Evolutionary conservation across 768 basidiomycete genomes (phyloP).

Genomic region (Amanita thiersii): DNA sequence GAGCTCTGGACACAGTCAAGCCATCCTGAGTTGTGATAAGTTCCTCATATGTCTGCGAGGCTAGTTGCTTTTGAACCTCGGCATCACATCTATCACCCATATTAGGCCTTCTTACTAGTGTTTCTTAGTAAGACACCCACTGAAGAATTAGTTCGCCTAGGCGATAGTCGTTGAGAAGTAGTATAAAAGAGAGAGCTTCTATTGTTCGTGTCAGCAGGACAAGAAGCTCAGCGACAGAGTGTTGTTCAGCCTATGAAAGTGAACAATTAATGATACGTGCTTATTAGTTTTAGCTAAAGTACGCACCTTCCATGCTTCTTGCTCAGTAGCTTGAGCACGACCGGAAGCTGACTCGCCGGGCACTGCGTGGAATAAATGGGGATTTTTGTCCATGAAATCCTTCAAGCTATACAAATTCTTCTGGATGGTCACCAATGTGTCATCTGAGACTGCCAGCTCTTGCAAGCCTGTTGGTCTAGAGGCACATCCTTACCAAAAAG

Average conservation of each 20-base stretch:
- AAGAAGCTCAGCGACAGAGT: slow-evolving; percentile 70
- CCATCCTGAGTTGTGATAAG: slow-evolving; percentile 82
- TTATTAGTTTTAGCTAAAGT: background rate
- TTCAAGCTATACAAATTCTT: slow-evolving; percentile 73
- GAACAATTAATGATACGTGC: slow-evolving; percentile 9
- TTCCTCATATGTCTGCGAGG: slow-evolving; percentile 73
- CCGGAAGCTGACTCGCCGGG: slow-evolving; percentile 58
- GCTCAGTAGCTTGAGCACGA: slow-evolving; percentile 55
- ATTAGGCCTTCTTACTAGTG: no score
- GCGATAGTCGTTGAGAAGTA: slow-evolving; percentile 87
- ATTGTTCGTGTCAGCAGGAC: slow-evolving; percentile 76
- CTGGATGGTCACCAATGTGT: slow-evolving; percentile 59
- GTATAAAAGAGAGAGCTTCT: slow-evolving; percentile 89
- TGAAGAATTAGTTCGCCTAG: slow-evolving; percentile 77
- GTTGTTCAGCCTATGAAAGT: slow-evolving; percentile 61
- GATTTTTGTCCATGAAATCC: slow-evolving; percentile 72
- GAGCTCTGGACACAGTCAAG: slow-evolving; percentile 75
- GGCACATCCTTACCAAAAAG: background rate
- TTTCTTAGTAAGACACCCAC: no score
- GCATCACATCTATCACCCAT: slow-evolving; percentile 51
- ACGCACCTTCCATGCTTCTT: slow-evolving; percentile 84
- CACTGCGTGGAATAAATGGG: slow-evolving; percentile 79
- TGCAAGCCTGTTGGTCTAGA: slow-evolving; percentile 29
- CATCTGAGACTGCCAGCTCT: slow-evolving; percentile 57
- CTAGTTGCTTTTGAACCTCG: slow-evolving; percentile 62